Evolutionary conservation across 208 protist species (phyloP), one percentile per base, ranked within the genome.

Genomic region (Trypanosoma mega): DNA sequence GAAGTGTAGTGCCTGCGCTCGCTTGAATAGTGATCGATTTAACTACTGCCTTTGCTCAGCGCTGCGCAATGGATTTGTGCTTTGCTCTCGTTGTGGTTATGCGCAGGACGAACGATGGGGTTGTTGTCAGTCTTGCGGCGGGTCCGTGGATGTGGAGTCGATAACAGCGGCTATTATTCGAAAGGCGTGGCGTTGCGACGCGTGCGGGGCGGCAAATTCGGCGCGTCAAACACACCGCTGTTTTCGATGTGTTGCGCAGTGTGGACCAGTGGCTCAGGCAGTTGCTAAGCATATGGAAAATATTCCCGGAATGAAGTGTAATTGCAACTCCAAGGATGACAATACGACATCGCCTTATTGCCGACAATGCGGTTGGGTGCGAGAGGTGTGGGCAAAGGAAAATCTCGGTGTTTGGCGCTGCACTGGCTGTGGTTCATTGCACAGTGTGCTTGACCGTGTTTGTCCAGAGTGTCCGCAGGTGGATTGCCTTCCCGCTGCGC

Each of bases 1-100:
- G 90, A 72, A 78, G 59, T 96, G 90, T 60, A 54, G 74, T 18
- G 33, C 68, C 7, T 96, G 90, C 56, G 86, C 84, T 2, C 76
- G 86, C 14, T 59, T 82, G 27, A 96, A 96, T 68, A 96, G 84
- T 67, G 86, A 92, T 67, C 78, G 90, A 45, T 93, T 85, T 71
- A 93, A 88, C 68, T 96, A 93, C 75, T 96, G 90, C 62, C 39
- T 85, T 51, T 96, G 90, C 77, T 90, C 90, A 24, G 70, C 81
- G 8, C 67, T 96, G 60, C 85, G 85, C 16, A 82, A 85, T 63
- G 73, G 82, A 12, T 77, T 91, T 47, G 75, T 92, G 23, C 20
- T 82, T 20, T 96, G 90, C 43, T 54, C 44, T 24, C 30, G 49
- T 12, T 96, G 90, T 59, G 63, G 72, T 14, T 83, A 92, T 69